Evolutionary conservation across 2,329 filamentous ascomycete genomes (phyloP).

Genomic region (Beauveria sp.): DNA sequence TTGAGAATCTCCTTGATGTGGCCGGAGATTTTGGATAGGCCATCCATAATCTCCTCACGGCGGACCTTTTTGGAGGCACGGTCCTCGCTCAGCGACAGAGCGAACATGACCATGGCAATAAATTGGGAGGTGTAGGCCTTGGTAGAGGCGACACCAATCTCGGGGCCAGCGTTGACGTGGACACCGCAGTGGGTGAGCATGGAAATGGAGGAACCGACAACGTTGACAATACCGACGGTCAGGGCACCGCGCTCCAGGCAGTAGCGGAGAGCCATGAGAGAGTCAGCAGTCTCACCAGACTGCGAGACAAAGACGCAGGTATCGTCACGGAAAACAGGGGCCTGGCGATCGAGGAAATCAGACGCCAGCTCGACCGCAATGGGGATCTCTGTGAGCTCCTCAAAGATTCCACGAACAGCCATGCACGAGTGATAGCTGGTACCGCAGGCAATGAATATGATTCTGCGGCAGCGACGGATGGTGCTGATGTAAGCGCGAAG

Average conservation of each 20-base stretch:
- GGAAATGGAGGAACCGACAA: slow-evolving; percentile 96
- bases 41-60: slow-evolving; percentile 93
- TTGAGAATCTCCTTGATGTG: slow-evolving; percentile 91
- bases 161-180: slow-evolving; percentile 96
- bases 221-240: slow-evolving; percentile 97
- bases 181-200: slow-evolving; percentile 99
- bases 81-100: slow-evolving; percentile 90
- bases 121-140: slow-evolving; percentile 99
- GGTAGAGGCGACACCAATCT: slow-evolving; percentile 97
- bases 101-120: slow-evolving; percentile 99
- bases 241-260: slow-evolving; percentile 95
- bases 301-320: slow-evolving; percentile 99
- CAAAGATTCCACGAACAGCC: slow-evolving; percentile 95
- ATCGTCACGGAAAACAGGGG: slow-evolving; percentile 97
- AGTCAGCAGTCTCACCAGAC: slow-evolving; percentile 97
- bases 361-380: slow-evolving; percentile 96
- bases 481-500: slow-evolving; percentile 93
- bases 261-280: slow-evolving; percentile 92
- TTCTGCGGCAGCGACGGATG: slow-evolving; percentile 90
- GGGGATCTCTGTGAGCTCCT: slow-evolving; percentile 95
- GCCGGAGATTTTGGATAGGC: slow-evolving; percentile 74
- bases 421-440: slow-evolving; percentile 99
- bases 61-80: slow-evolving; percentile 88
- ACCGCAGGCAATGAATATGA: slow-evolving; percentile 98
- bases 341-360: slow-evolving; percentile 94